Evolutionary conservation across 164 flowering plant genomes (phyloP).

Genomic region (Stephania cephalantha): DNA sequence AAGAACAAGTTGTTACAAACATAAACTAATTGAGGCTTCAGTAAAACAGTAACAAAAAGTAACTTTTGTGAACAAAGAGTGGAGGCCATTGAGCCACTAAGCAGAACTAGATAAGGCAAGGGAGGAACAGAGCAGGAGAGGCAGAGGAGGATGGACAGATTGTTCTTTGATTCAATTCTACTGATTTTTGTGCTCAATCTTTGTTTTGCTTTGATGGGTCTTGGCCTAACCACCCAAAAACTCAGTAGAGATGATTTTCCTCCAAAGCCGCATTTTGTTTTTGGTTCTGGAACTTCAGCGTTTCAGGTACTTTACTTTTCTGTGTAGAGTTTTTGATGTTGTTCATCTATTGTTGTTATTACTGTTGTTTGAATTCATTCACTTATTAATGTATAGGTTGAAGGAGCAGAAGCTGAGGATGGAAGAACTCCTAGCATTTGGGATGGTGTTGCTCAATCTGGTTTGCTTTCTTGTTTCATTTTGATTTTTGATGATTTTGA

Average conservation of each 20-base stretch:
- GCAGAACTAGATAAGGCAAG: background rate
- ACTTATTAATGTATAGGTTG: conserved; percentile 21
- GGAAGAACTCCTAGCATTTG: conserved; percentile 44
- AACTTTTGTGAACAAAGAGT: no score
- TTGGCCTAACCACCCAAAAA: background rate
- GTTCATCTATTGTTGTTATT: background rate
- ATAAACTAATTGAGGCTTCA: no score
- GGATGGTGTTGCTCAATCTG: conserved; percentile 34
- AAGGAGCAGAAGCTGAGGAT: conserved; percentile 40
- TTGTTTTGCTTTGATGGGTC: background rate
- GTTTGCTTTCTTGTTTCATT: conserved; percentile 1
- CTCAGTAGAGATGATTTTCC: conserved; percentile 31
- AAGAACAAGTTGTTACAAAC: no score
- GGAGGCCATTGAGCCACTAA: no score
- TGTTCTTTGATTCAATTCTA: background rate
- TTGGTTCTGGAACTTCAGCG: conserved; percentile 45
- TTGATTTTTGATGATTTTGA: no score
- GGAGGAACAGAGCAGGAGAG: background rate
- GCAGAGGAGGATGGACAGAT: background rate
- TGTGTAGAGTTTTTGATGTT: no score
- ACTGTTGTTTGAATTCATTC: background rate
- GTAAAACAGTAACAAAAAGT: no score
- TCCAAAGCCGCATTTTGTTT: conserved; percentile 26
- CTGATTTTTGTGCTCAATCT: background rate
- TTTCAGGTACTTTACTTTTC: conserved; percentile 32